A percentile compares a stretch with the other conserved stretches of the same genome.
These are phyloP conservation scores for Malbranchea zuffiana DNA, from an alignment of 2,329 filamentous ascomycete genomes.

Conservation along the genomic window DNA sequence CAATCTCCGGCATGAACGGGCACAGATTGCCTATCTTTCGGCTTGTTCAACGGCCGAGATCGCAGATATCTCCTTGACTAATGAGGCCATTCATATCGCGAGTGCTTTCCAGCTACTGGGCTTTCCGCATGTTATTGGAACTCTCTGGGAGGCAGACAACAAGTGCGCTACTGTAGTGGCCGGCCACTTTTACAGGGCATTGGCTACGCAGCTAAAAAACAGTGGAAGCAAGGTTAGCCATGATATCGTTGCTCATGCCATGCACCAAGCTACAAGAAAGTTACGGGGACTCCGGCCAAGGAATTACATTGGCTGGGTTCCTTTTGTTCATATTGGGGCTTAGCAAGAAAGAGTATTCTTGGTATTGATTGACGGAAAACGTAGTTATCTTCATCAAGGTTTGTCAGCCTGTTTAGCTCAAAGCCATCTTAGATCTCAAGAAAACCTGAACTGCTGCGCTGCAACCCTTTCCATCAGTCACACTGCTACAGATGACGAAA, in stretches of 20 bases:
- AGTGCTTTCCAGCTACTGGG: slow-evolving; percentile 29
- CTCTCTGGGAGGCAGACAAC: neutral
- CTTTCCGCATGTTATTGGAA: slow-evolving; percentile 27
- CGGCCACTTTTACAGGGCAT: neutral
- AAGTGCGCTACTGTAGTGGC: neutral
- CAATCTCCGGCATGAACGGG: slow-evolving; percentile 11
- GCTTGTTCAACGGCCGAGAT: slow-evolving; percentile 30
- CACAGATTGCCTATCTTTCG: slow-evolving; percentile 27
- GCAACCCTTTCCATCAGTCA: no score
- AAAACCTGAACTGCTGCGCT: no score
- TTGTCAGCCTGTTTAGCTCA: no score
- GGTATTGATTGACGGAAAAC: no score
- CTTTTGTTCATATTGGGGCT: slow-evolving; percentile 2
- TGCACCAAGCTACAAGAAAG: neutral
- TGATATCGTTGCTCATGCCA: neutral
- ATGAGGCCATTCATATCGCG: slow-evolving; percentile 28
- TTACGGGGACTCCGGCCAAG: neutral
- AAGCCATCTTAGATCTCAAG: no score
- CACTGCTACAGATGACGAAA: no score
- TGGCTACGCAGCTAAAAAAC: no score
- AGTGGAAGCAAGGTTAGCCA: neutral
- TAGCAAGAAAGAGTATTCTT: no score
- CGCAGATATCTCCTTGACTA: slow-evolving; percentile 15
- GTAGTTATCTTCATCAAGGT: no score
- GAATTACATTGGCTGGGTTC: neutral